Percentiles rank a stretch among this genome's conserved stretches.
phyloP scores from a whole-genome alignment of 495 filamentous ascomycete genomes.

The Viridothelium virens region DNA sequence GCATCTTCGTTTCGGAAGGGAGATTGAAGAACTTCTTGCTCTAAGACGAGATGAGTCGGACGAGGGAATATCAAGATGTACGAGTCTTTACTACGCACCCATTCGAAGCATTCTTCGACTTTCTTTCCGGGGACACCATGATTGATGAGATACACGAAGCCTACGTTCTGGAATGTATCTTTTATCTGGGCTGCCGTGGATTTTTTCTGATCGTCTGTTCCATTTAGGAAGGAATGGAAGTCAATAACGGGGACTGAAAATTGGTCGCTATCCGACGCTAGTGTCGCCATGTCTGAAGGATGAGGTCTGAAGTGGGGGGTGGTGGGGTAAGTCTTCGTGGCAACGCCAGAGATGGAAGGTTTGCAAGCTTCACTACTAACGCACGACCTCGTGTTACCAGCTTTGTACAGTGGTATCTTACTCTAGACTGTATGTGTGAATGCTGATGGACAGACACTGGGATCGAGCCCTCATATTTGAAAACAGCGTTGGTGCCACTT shows the following conservation, averaged over 20 bases:
- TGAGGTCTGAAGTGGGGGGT: background rate
- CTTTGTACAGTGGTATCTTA: too few species aligned
- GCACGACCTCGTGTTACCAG: too few species aligned
- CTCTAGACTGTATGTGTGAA: too few species aligned
- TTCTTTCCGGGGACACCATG: slow-evolving; percentile 21
- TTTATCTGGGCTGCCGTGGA: slow-evolving; percentile 20
- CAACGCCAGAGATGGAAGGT: background rate
- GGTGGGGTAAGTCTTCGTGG: background rate
- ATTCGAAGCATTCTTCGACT: slow-evolving; percentile 26
- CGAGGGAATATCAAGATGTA: background rate
- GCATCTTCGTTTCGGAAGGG: background rate
- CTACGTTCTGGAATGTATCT: slow-evolving; percentile 23
- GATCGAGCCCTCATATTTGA: too few species aligned
- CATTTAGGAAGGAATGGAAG: slow-evolving; percentile 22
- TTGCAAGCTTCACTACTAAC: too few species aligned
- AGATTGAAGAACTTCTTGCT: slow-evolving; percentile 1
- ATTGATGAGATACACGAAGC: slow-evolving; percentile 27
- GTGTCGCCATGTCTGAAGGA: background rate
- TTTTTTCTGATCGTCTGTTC: slow-evolving; percentile 15
- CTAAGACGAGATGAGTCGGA: background rate
- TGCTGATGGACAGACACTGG: too few species aligned
- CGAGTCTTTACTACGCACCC: slow-evolving; percentile 14
- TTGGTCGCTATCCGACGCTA: background rate
- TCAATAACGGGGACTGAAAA: slow-evolving; percentile 27
- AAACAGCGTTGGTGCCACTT: too few species aligned